These are phyloP conservation scores for Penicillium sp. DNA, from an alignment of 2,329 filamentous ascomycete genomes.

Conservation along the genomic window DNA sequence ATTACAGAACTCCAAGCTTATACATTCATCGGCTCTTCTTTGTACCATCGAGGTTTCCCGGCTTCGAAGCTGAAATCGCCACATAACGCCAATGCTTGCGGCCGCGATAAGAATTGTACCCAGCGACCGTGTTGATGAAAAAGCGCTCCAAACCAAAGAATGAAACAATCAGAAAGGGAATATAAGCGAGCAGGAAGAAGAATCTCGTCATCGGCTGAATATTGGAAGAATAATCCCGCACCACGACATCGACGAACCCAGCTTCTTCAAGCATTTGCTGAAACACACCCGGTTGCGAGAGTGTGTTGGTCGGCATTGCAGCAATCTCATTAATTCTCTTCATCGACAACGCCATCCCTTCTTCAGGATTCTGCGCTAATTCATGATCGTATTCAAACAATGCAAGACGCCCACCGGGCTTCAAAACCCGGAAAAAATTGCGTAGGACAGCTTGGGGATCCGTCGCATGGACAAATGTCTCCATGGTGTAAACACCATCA, in stretches of 20 bases:
- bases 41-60: constrained; percentile 2
- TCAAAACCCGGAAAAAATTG: constrained; percentile 46
- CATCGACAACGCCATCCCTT: constrained; percentile 32
- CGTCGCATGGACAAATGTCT: constrained; percentile 52
- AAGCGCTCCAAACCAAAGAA: constrained; percentile 42
- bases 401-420: constrained; percentile 45
- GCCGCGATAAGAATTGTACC: constrained; percentile 34
- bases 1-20: too few species aligned
- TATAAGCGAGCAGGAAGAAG: constrained; percentile 44
- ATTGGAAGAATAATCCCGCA: constrained; percentile 44
- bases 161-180: constrained; percentile 45
- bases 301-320: constrained; percentile 44
- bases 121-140: constrained; percentile 49
- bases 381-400: constrained; percentile 47
- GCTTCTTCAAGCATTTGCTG: constrained; percentile 36
- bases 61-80: constrained; percentile 21
- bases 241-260: constrained; percentile 44
- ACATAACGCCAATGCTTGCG: constrained; percentile 29
- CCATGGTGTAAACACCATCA: constrained; percentile 53
- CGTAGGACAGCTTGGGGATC: constrained; percentile 42
- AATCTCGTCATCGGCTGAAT: constrained; percentile 47
- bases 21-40: background rate
- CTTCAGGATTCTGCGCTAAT: constrained; percentile 24
- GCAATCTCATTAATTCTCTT: constrained; percentile 40
- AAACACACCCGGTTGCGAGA: constrained; percentile 38